Conservation (phyloP, 2,329 filamentous ascomycete genomes). For the Beauveria caledonica region DNA sequence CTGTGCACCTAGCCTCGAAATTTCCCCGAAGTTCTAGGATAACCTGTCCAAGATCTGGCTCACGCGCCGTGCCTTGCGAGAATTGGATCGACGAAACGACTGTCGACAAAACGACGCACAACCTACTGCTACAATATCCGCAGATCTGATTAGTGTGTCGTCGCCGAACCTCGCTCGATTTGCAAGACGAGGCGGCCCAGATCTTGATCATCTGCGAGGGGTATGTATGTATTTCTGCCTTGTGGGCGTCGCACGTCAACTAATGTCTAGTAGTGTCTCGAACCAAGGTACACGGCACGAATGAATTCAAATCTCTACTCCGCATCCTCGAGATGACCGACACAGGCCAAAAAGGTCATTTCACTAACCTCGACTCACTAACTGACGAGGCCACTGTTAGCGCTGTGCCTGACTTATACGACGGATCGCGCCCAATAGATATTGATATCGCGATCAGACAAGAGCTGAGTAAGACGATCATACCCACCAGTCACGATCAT, state of each 20-base stretch:
- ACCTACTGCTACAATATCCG: background rate
- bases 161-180: too few relatives aligned
- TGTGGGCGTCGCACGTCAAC: background rate
- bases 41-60: slow-evolving; percentile 21
- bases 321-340: background rate
- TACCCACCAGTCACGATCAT: background rate
- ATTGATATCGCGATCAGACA: slow-evolving; percentile 1
- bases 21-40: slow-evolving; percentile 17
- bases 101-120: slow-evolving; percentile 14
- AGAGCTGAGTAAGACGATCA: background rate
- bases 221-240: too few relatives aligned
- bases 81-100: slow-evolving; percentile 19
- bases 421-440: too few relatives aligned
- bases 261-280: background rate
- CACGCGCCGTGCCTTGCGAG: slow-evolving; percentile 19
- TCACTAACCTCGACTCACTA: too few relatives aligned
- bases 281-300: background rate
- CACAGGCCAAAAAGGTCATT: too few relatives aligned
- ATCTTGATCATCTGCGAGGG: too few relatives aligned
- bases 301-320: background rate
- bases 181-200: too few relatives aligned
- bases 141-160: background rate
- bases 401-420: too few relatives aligned
- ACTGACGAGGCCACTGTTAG: too few relatives aligned
- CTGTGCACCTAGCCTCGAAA: background rate